A percentile compares a stretch with the other conserved stretches of the same genome.
These are phyloP conservation scores for Stachybotrys elegans DNA, from an alignment of 2,329 filamentous ascomycete species.

Conservation along the genomic window DNA sequence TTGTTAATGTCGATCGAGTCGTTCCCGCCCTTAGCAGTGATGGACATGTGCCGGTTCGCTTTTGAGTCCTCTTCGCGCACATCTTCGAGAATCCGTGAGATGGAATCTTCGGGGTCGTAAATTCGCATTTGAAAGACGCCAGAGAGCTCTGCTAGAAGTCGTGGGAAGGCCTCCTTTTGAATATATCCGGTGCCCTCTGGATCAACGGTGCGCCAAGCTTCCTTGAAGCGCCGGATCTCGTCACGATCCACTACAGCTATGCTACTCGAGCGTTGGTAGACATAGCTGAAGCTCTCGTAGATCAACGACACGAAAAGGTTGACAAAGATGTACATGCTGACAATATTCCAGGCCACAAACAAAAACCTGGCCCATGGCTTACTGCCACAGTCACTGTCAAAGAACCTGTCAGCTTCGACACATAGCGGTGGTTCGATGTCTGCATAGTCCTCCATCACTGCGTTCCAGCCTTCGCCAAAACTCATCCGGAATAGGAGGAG, in stretches of 20 bases:
- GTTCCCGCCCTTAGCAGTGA: slow-evolving; percentile 45
- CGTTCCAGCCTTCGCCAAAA: slow-evolving; percentile 93
- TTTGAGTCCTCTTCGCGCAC: slow-evolving; percentile 57
- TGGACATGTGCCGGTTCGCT: slow-evolving; percentile 45
- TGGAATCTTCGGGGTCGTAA: slow-evolving; percentile 85
- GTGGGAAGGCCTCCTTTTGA: slow-evolving; percentile 80
- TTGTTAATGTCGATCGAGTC: slow-evolving; percentile 67
- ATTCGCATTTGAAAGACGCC: slow-evolving; percentile 97
- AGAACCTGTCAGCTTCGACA: slow-evolving; percentile 66
- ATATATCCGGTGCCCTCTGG: slow-evolving; percentile 90
- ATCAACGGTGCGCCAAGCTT: slow-evolving; percentile 95
- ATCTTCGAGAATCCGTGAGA: slow-evolving; percentile 81
- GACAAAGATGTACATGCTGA: slow-evolving; percentile 99
- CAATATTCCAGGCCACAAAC: slow-evolving; percentile 96
- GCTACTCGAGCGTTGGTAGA: slow-evolving; percentile 95
- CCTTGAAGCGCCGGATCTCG: slow-evolving; percentile 94
- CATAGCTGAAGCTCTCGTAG: slow-evolving; percentile 98
- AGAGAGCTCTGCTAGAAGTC: slow-evolving; percentile 84
- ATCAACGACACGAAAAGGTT: slow-evolving; percentile 98
- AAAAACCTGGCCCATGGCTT: slow-evolving; percentile 79
- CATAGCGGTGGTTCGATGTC: slow-evolving; percentile 75
- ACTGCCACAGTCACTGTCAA: slow-evolving; percentile 89
- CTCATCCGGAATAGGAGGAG: slow-evolving; percentile 92
- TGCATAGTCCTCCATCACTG: slow-evolving; percentile 94
- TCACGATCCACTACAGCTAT: slow-evolving; percentile 85